Conservation (phyloP, 768 basidiomycete species). For the Russula sp. region DNA sequence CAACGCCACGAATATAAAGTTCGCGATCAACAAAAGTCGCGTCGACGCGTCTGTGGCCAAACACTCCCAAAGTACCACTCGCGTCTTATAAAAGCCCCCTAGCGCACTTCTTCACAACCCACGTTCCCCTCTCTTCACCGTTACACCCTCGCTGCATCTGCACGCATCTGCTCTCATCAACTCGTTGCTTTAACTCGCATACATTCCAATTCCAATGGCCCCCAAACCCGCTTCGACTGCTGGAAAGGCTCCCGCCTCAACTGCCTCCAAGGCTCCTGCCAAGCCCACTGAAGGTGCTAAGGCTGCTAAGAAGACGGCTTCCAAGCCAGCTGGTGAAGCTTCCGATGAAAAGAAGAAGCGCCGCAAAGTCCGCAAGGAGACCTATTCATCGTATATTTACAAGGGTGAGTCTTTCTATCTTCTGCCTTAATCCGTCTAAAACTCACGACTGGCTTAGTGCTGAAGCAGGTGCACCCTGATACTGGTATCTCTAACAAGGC, state of each 20-base stretch:
- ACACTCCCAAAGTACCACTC: conserved; percentile 34
- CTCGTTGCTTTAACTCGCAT: conserved; percentile 21
- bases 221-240: conserved; percentile 80
- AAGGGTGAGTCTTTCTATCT: conserved; percentile 49
- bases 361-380: conserved; percentile 82
- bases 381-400: conserved; percentile 90
- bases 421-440: not conserved
- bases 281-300: conserved; percentile 56
- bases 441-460: conserved; percentile 43
- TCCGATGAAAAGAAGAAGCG: conserved; percentile 82
- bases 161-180: not conserved
- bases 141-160: conserved; percentile 3
- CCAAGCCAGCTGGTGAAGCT: conserved; percentile 52
- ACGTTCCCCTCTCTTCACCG: conserved; percentile 4
- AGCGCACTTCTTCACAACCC: conserved; percentile 19
- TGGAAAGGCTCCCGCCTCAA: conserved; percentile 71
- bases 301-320: conserved; percentile 70
- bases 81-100: conserved; percentile 31
- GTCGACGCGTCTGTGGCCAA: conserved; percentile 33
- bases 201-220: conserved; percentile 47
- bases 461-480: conserved; percentile 97
- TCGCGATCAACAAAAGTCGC: conserved; percentile 34
- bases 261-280: conserved; percentile 67
- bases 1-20: conserved; percentile 23
- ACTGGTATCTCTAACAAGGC: conserved; percentile 99